Evolutionary conservation across 176 grass and related monocot species (phyloP), one percentile per base, ranked within the genome.

Genomic region (Stipa capillata): DNA sequence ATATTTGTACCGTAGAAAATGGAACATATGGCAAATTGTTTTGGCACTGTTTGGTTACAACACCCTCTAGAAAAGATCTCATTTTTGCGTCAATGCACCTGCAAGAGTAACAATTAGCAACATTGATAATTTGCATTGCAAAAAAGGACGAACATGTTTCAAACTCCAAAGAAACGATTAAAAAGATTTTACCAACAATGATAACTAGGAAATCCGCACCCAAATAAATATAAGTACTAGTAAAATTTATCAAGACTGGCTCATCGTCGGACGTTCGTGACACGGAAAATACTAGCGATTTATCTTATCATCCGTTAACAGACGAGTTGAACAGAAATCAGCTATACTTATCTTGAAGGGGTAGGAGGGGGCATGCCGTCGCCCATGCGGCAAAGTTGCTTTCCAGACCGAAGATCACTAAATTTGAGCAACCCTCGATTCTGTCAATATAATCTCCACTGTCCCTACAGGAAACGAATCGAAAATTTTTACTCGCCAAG

Each of bases 1-100:
- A 67, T 76, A 82, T 76, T 77, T 62, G 85, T 58, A 58, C 78
- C 60, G 51, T 13, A 24, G 2, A 0, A 3, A 47, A 52, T 14
- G 52, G 20, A 56, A 75, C 79, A 82, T 62, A 57, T 69, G 79
- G 31, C 54, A 50, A 13, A 77, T 72, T 82, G 79, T 77, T 48
- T 44, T 37, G n/a, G 29, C 18, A 51, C 71, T 69, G 63, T 76
- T 67, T 7, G 21, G n/a, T n/a, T n/a, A n/a, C n/a, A n/a, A 1
- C 25, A 15, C 16, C 40, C 41, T 61, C 9, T 4, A 10, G 1
- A 47, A 62, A 33, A 6, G 3, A 54, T 24, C 14, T 23, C 28
- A 4, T 1, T n/a, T 32, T 23, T 47, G 6, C 27, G 7, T 34
- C 18, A 6, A 35, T 2, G 29, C 44, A 43, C 66, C 43, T 33